These are phyloP conservation scores for Zalerion maritima DNA, from an alignment of 495 filamentous ascomycete genomes.

Conservation along the genomic window DNA sequence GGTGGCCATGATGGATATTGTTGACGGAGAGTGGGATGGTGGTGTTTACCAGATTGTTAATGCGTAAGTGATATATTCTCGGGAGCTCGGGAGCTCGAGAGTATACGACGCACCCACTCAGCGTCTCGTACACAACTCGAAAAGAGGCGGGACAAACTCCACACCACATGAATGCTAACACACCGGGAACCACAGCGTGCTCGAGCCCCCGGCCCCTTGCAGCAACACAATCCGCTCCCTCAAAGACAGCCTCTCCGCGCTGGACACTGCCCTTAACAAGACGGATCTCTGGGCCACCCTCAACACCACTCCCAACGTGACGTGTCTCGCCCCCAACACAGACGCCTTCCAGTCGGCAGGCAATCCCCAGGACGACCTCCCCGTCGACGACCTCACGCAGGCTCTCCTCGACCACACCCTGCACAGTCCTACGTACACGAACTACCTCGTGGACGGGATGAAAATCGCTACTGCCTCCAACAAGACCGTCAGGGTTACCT, in stretches of 20 bases:
- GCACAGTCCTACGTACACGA: constrained; percentile 11
- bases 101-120: too few relatives aligned
- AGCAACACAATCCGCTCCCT: constrained; percentile 11
- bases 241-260: constrained; percentile 6
- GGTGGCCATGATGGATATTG: too few relatives aligned
- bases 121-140: too few relatives aligned
- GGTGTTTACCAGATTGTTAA: too few relatives aligned
- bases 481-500: constrained; percentile 12
- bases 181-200: constrained; percentile 6
- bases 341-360: constrained; percentile 14
- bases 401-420: constrained; percentile 16
- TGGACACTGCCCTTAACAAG: constrained; percentile 11
- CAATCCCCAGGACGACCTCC: constrained; percentile 11
- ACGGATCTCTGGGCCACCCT: constrained; percentile 9
- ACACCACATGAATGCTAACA: background rate
- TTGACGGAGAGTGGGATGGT: too few relatives aligned
- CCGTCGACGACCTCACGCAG: constrained; percentile 6
- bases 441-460: constrained; percentile 13
- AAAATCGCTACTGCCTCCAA: constrained; percentile 8
- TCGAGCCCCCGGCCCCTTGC: constrained; percentile 13
- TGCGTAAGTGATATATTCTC: too few relatives aligned
- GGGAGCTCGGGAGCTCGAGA: too few relatives aligned
- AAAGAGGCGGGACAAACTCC: too few relatives aligned
- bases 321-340: constrained; percentile 18
- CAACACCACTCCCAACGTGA: constrained; percentile 14